Base-by-base conservation (phyloP, 192 early-diverging fungal species). In the Backusella morwellensis region DNA sequence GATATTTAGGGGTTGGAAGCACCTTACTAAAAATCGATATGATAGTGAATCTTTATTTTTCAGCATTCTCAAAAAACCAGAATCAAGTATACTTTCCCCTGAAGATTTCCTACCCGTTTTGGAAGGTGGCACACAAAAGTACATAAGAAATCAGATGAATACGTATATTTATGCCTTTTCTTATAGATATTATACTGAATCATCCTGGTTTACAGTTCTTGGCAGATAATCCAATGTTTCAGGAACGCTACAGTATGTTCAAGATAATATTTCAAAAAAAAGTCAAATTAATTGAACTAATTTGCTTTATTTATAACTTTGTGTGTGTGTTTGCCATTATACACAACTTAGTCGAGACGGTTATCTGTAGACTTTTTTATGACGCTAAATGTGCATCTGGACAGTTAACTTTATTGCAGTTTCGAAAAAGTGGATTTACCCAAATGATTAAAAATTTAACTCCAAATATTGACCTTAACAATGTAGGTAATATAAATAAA, bases 151-250 rank as follows among this genome's bases (percentile, higher is more conserved):
- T 42, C 11, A 11, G 1, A 35, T 36, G 42, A 17, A 70, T 52
- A 9, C n/a, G 35, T 41, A 35, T 69, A 35, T 76, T 68, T 19
- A 35, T 36, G 26, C 21, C 34, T 21, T 35, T 21, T 66, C 9
- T 11, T 11, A 32, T 78, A 83, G 82, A 98, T 74, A 88, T 98
- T n/a, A 86, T 95, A 23, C 85, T 91, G 66, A 90, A 93, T 70
- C 95, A 98, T 77, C 94, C 92, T 36, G 97, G 94, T 15, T 85
- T 98, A 32, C 92, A 93, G 79, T 97, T 97, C 79, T 82, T 98
- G 68, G 84, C 90, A 14, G 85, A 87, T 34, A 91, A 96, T 82
- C 85, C 90, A 29, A 88, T 96, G 14, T 97, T 97, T 81, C 91
- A 95, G 77, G 89, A 90, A 66, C 89, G 93, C 36, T 98, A 97